Conservation (phyloP, 2,329 filamentous ascomycete genomes). For the Hortaea werneckii region DNA sequence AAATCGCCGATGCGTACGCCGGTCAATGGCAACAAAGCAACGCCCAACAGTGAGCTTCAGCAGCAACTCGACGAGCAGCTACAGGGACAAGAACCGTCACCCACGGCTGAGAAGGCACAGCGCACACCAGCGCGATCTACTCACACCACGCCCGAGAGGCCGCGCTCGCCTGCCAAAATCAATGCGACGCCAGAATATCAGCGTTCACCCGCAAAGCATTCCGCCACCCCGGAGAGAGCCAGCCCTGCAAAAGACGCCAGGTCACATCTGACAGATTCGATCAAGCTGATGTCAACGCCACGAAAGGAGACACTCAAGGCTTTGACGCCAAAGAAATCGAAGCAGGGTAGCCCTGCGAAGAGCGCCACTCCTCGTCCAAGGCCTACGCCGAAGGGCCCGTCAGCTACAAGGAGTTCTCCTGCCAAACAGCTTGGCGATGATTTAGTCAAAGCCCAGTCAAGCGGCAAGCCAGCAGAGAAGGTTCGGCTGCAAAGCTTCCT, state of each 20-base stretch:
- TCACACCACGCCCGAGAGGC: conserved; percentile 7
- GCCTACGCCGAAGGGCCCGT: conserved; percentile 21
- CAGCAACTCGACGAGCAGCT: conserved; percentile 11
- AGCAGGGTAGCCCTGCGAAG: conserved; percentile 32
- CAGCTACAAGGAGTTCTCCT: conserved; percentile 13
- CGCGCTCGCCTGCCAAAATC: background rate
- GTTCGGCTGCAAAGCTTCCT: conserved; percentile 79
- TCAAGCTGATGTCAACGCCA: conserved; percentile 39
- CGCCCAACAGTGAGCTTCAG: conserved; percentile 5
- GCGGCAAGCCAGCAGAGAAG: conserved; percentile 16
- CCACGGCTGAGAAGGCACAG: conserved; percentile 18
- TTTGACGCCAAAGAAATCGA: conserved; percentile 32
- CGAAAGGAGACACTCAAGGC: conserved; percentile 33
- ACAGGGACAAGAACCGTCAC: conserved; percentile 15
- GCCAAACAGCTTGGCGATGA: conserved; percentile 20
- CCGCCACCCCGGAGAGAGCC: conserved; percentile 11
- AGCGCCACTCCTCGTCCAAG: conserved; percentile 27
- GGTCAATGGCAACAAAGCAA: background rate
- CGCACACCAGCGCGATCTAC: conserved; percentile 5
- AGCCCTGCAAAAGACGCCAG: conserved; percentile 10
- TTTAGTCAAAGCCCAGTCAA: conserved; percentile 10
- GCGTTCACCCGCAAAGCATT: conserved; percentile 1
- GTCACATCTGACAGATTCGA: conserved; percentile 29
- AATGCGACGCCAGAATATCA: background rate
- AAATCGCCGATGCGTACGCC: conserved; percentile 9